Conservation (phyloP, 108 stramenopile genomes). For the Nitzschia sp. region DNA sequence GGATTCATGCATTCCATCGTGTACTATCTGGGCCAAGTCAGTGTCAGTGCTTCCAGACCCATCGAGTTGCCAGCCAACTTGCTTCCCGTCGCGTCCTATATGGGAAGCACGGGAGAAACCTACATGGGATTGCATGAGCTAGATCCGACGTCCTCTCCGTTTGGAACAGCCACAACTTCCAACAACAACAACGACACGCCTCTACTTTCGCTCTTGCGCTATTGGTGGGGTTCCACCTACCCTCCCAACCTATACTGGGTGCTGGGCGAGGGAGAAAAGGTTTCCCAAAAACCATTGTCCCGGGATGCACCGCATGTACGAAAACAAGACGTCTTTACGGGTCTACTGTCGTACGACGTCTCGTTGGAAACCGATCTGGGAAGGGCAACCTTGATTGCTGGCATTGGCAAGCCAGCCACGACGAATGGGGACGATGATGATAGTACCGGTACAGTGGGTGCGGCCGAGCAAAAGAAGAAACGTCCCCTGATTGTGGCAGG, state of each 20-base stretch:
- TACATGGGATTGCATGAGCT: background rate
- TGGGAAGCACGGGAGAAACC: background rate
- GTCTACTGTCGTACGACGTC: background rate
- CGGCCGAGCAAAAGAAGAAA: background rate
- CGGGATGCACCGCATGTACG: background rate
- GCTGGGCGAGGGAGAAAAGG: background rate
- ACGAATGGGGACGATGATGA: no score
- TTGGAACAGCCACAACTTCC: background rate
- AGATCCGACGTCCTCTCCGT: background rate
- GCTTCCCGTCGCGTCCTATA: background rate
- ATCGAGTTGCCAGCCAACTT: background rate
- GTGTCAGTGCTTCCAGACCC: background rate
- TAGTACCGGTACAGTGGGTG: no score
- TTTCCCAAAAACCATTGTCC: background rate
- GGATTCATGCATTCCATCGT: background rate
- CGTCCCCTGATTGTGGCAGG: background rate
- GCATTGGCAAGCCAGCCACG: background rate
- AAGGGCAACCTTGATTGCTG: background rate
- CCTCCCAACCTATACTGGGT: background rate
- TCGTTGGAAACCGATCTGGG: background rate
- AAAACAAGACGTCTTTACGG: background rate
- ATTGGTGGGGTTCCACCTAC: background rate
- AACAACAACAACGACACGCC: background rate
- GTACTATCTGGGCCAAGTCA: background rate
- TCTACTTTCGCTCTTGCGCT: background rate